Evolutionary conservation across 345 rosid genomes (phyloP).

Genomic region (Salix brachista): DNA sequence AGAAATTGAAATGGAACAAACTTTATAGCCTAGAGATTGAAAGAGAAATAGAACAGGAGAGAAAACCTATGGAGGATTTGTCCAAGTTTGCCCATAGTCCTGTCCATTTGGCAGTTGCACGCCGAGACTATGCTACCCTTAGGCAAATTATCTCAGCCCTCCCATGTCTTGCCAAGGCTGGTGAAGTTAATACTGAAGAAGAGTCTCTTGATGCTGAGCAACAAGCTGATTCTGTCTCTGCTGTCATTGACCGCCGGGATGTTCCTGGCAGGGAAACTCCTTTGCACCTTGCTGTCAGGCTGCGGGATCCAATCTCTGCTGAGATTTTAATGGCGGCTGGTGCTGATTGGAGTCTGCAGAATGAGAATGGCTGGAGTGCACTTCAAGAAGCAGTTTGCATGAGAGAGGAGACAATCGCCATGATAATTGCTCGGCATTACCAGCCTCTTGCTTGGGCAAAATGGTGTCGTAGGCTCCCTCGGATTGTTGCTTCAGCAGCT

Average conservation of each 20-base stretch:
- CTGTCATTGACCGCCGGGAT: slow-evolving; percentile 78
- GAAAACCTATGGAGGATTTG: slow-evolving; percentile 61
- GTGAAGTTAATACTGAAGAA: slow-evolving; percentile 72
- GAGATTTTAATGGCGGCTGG: slow-evolving; percentile 92
- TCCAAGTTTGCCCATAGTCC: slow-evolving; percentile 79
- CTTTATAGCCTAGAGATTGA: slow-evolving; percentile 19
- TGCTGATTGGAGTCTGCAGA: slow-evolving; percentile 98
- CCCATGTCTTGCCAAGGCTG: slow-evolving; percentile 75
- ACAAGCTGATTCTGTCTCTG: slow-evolving; percentile 69
- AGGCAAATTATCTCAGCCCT: slow-evolving; percentile 52
- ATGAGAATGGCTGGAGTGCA: slow-evolving; percentile 99
- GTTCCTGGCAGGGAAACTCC: slow-evolving; percentile 95
- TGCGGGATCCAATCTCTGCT: slow-evolving; percentile 68
- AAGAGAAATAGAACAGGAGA: background rate
- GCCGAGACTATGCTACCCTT: slow-evolving; percentile 65
- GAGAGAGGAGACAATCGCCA: slow-evolving; percentile 84
- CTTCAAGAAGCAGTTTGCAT: slow-evolving; percentile 98
- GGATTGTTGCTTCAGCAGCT: slow-evolving; percentile 76
- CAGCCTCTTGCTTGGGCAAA: slow-evolving; percentile 99
- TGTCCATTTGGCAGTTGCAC: slow-evolving; percentile 78
- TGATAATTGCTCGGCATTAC: slow-evolving; percentile 85
- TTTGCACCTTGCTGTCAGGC: slow-evolving; percentile 92
- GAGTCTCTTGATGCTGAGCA: slow-evolving; percentile 73
- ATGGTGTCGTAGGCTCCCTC: slow-evolving; percentile 97
- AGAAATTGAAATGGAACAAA: slow-evolving; percentile 23